A percentile compares a stretch with the other conserved stretches of the same genome.
These are phyloP conservation scores for Nicotiana knightiana DNA, from an alignment of 257 asterid genomes.

Conservation along the genomic window DNA sequence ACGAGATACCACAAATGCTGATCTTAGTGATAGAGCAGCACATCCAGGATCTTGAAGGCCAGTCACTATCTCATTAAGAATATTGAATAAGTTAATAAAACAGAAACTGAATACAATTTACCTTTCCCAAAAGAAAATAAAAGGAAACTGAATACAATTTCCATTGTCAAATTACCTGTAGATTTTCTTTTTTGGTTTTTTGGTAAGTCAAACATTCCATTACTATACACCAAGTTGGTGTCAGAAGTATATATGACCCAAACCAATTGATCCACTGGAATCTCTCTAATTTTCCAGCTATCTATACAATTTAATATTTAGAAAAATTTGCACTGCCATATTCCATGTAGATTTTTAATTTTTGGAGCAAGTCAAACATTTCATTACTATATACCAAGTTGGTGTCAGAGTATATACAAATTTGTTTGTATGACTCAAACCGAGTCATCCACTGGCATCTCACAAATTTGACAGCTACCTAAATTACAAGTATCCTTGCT, in stretches of 20 bases:
- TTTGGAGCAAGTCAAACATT: neutral
- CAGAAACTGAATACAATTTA: too few relatives aligned
- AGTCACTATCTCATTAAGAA: neutral
- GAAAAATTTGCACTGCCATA: neutral
- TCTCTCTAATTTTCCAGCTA: neutral
- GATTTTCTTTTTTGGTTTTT: neutral
- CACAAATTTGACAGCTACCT: neutral
- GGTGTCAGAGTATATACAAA: neutral
- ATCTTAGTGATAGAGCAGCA: neutral
- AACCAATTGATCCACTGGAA: neutral
- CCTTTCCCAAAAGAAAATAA: too few relatives aligned
- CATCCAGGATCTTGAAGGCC: neutral
- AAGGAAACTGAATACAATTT: neutral
- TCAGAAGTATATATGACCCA: neutral
- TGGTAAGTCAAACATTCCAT: neutral
- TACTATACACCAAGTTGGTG: neutral
- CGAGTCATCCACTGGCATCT: neutral
- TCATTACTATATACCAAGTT: slow-evolving; percentile 3
- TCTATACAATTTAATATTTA: neutral
- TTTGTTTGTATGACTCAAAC: neutral
- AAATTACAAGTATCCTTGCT: neutral
- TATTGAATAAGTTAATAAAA: neutral
- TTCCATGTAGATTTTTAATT: neutral
- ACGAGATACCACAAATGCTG: neutral
- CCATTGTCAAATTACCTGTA: neutral